Evolutionary conservation across 1,139 yeast genomes (phyloP).

Genomic region (Candida glucosophila): DNA sequence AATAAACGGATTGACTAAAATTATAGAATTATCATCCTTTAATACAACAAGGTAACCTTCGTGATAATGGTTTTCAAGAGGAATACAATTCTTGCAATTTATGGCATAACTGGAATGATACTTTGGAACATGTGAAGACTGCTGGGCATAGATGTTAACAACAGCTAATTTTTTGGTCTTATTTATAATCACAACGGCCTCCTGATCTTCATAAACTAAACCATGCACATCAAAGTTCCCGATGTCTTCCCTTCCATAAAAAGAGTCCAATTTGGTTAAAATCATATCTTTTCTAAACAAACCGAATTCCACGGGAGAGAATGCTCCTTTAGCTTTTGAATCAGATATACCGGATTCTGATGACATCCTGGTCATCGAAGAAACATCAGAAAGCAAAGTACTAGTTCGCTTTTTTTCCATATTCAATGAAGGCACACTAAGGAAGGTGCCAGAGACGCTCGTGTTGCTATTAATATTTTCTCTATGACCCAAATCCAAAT

Average conservation of each 20-base stretch:
- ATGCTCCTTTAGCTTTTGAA: conserved; percentile 11
- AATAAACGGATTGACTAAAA: conserved; percentile 58
- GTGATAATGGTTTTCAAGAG: conserved; percentile 22
- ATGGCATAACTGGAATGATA: conserved; percentile 25
- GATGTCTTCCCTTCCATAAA: conserved; percentile 21
- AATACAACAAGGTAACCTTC: conserved; percentile 36
- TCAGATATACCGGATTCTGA: conserved; percentile 28
- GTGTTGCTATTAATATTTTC: conserved; percentile 1
- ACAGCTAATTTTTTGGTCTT: conserved; percentile 27
- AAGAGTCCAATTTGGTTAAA: conserved; percentile 49
- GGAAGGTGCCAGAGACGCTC: conserved; percentile 2
- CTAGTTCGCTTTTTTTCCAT: conserved; percentile 48
- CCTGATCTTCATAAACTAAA: conserved; percentile 43
- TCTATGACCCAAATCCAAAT: conserved; percentile 9
- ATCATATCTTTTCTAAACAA: conserved; percentile 56
- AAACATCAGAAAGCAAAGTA: conserved; percentile 45
- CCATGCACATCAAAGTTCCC: conserved; percentile 33
- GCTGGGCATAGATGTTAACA: conserved; percentile 41
- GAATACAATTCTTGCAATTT: conserved; percentile 34
- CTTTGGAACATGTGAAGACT: conserved; percentile 24
- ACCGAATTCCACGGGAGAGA: conserved; percentile 15
- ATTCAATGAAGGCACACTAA: conserved; percentile 21
- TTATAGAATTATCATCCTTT: conserved; percentile 23
- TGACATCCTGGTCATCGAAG: conserved; percentile 58
- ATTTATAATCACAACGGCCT: conserved; percentile 46